These are phyloP conservation scores for Saitozyma podzolica DNA, from an alignment of 768 basidiomycete species.

Conservation along the genomic window DNA sequence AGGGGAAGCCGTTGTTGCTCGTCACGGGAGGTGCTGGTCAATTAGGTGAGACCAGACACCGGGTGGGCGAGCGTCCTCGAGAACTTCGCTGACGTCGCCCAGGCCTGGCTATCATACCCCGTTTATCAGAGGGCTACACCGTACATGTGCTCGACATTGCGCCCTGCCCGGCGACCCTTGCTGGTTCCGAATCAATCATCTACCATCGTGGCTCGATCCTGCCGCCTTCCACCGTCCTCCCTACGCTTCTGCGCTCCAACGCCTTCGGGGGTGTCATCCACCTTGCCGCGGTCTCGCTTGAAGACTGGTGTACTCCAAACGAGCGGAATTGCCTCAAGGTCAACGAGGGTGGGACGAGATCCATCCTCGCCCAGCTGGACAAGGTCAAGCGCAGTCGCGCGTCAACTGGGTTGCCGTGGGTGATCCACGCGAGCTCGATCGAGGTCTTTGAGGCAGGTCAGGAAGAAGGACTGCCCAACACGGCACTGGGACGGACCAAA, in stretches of 20 bases:
- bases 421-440: slow-evolving; percentile 40
- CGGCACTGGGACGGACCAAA: slow-evolving; percentile 43
- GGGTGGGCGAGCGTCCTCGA: background rate
- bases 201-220: slow-evolving; percentile 30
- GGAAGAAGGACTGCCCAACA: slow-evolving; percentile 23
- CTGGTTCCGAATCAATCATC: slow-evolving; percentile 14
- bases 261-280: slow-evolving; percentile 41
- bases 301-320: slow-evolving; percentile 38
- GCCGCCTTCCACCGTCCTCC: slow-evolving; percentile 17
- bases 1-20: slow-evolving; percentile 25
- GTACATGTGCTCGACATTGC: slow-evolving; percentile 36
- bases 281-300: slow-evolving; percentile 37
- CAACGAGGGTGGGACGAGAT: slow-evolving; percentile 60
- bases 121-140: slow-evolving; percentile 26
- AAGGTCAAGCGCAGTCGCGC: slow-evolving; percentile 9
- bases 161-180: slow-evolving; percentile 21
- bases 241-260: slow-evolving; percentile 20
- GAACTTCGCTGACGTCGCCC: slow-evolving; percentile 1
- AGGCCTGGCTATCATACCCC: slow-evolving; percentile 38
- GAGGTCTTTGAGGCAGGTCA: slow-evolving; percentile 39
- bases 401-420: slow-evolving; percentile 34
- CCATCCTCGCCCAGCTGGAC: slow-evolving; percentile 23
- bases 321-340: slow-evolving; percentile 35
- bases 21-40: slow-evolving; percentile 43
- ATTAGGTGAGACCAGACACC: slow-evolving; percentile 23